Evolutionary conservation across 805 yeast genomes (phyloP).

Genomic region (Ogataea pilisensis): DNA sequence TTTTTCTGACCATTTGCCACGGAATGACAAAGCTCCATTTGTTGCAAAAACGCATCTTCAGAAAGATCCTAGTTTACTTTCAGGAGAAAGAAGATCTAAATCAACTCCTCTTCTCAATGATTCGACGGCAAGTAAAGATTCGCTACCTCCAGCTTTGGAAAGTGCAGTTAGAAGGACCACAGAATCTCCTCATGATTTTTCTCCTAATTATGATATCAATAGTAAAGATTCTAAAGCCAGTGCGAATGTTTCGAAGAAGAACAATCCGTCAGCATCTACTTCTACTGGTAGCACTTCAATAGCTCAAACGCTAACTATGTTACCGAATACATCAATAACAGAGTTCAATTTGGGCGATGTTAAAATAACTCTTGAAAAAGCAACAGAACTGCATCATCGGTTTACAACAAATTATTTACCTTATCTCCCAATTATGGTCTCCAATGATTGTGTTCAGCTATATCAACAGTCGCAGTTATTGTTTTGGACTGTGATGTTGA

Average conservation of each 20-base stretch:
- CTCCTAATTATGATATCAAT: no score
- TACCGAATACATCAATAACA: constrained; percentile 34
- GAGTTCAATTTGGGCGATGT: constrained; percentile 80
- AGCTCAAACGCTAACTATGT: constrained; percentile 11
- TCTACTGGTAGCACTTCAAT: constrained; percentile 17
- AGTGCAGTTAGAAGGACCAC: constrained; percentile 38
- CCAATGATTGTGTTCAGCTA: constrained; percentile 67
- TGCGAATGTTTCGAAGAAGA: not conserved
- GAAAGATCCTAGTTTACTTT: constrained; percentile 40
- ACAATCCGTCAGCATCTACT: not conserved
- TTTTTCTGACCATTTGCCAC: not conserved
- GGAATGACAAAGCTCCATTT: constrained; percentile 4
- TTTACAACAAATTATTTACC: constrained; percentile 70
- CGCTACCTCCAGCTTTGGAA: constrained; percentile 40
- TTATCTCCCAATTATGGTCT: constrained; percentile 71
- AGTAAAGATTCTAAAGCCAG: not conserved
- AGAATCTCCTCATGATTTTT: constrained; percentile 22
- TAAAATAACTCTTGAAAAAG: constrained; percentile 58
- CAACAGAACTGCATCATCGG: constrained; percentile 64
- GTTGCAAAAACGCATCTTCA: constrained; percentile 41
- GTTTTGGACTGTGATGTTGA: constrained; percentile 87
- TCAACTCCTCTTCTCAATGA: constrained; percentile 38
- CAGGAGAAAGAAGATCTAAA: constrained; percentile 27
- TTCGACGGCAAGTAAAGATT: constrained; percentile 38
- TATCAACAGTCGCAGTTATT: constrained; percentile 79